Base-by-base conservation (phyloP, 768 basidiomycete genomes). In the Saitozyma podzolica region DNA sequence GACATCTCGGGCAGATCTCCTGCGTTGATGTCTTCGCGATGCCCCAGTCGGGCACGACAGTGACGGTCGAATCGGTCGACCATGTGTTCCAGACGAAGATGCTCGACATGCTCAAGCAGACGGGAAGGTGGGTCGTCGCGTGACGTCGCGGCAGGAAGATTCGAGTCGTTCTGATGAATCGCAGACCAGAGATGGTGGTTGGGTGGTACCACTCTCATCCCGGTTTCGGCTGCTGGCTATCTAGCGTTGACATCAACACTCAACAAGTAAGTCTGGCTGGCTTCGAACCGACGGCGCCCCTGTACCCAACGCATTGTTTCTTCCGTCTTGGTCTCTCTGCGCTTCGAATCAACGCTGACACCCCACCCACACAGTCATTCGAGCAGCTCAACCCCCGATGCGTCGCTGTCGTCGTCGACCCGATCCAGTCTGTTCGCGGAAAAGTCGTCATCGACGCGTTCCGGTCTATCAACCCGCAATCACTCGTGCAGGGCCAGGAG, bases 121-220 rank as follows among this genome's bases (percentile, higher is more conserved):
- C 96, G 0, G 96, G 96, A 65, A 83, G 95, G 92, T 92, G 70
- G 76, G 88, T 80, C 43, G 5, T 8, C 8, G 16, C 17, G 29
- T 29, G 29, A 29, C 29, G 29, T 29, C 29, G 29, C 29, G 29
- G 29, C 29, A 29, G 29, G 29, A 29, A 29, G 29, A 2, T 2
- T 29, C 29, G 29, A 29, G 29, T 29, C 29, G 29, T 29, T 29
- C 29, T 29, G 29, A 29, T 29, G 29, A 29, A 5, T 29, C 29
- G 29, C 42, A 82, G 94, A 71, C 91, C 95, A 40, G 96, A 98
- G 83, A 91, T 89, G 87, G 96, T 98, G 6, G 96, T 99, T 0
- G 96, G 96, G 4, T 99, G 96, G 96, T 99, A 99, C 76, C 96
- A 99, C 81, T 98, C 96, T 45, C 96, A 99, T 83, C 96, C 96